Evolutionary conservation across 495 filamentous ascomycete species (phyloP).

Genomic region (Aspergillus baeticus): DNA sequence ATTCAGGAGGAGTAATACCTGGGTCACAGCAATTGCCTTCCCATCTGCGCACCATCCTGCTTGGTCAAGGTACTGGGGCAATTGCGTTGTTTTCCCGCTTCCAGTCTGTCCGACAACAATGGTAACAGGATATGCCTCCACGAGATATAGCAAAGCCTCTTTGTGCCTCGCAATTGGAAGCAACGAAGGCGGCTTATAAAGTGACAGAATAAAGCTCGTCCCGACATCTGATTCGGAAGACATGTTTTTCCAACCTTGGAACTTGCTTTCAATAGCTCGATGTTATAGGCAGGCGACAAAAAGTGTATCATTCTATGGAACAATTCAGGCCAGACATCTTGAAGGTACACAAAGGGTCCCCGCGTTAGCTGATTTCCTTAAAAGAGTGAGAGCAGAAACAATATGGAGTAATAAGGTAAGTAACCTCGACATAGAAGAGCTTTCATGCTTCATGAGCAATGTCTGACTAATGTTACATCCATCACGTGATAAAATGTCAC

Average conservation of each 20-base stretch:
- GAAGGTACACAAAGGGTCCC: neutral
- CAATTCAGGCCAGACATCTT: slow-evolving; percentile 11
- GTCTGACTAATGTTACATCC: too few relatives aligned
- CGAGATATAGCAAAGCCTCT: slow-evolving; percentile 69
- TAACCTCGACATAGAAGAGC: neutral
- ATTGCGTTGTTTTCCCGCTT: slow-evolving; percentile 86
- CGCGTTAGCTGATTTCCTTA: neutral
- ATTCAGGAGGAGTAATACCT: slow-evolving; percentile 53
- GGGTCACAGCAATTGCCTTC: slow-evolving; percentile 85
- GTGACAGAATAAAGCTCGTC: slow-evolving; percentile 66
- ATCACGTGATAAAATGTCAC: slow-evolving; percentile 44
- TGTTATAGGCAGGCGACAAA: neutral
- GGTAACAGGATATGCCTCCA: slow-evolving; percentile 75
- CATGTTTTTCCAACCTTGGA: slow-evolving; percentile 33
- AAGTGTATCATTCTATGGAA: neutral
- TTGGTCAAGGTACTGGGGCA: slow-evolving; percentile 82
- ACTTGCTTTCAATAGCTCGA: neutral
- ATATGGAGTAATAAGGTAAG: too few relatives aligned
- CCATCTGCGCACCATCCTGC: slow-evolving; percentile 86
- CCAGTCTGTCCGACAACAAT: slow-evolving; percentile 91
- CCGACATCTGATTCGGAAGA: slow-evolving; percentile 55
- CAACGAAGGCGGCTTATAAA: slow-evolving; percentile 74
- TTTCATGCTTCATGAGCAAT: too few relatives aligned
- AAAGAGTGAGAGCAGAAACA: neutral
- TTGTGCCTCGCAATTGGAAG: slow-evolving; percentile 77